Base-by-base conservation (phyloP, 1,139 yeast genomes). In the Saccharomyces hybrid region DNA sequence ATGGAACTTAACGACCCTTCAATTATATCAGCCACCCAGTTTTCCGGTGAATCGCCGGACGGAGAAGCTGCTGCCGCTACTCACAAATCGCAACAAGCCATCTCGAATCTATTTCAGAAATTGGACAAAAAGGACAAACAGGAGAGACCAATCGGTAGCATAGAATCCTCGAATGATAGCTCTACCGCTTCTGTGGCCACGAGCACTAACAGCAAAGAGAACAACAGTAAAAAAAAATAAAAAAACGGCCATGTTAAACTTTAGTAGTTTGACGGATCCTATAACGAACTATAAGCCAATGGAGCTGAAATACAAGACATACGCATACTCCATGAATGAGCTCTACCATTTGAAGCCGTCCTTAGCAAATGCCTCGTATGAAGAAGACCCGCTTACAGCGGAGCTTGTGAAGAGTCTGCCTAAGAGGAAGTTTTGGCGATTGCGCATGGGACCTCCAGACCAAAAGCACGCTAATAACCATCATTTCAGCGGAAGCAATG, bases 351-450 rank as follows among this genome's bases (percentile, higher is more conserved):
- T 38, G 44, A 38, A 38, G 12, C 44, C 44, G 19, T 16, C 44
- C 14, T 38, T 38, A 11, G 11, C 44, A 16, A 38, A n/a, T 9
- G 24, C 44, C 11, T 38, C 44, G 12, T 19, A 16, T 19, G 44
- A 38, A 38, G 44, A 38, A 38, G 24, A 38, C 44, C 24, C 44
- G 12, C 44, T 38, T 4, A 38, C 19, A 14, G 9, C 24, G 44
- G 44, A 38, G 19, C 44, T 38, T 38, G 44, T 38, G 44, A 38
- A 19, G 26, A 38, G 44, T 12, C 56, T 68, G 42, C 71, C 71
- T 26, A 67, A 65, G 52, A 67, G 63, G 55, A 67, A 67, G 53
- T 68, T 68, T 53, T 68, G 71, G 71, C 65, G 71, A 53, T 54
- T 68, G 31, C 59, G 60, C 49, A 66, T 63, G 42, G 62, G 61